Base-by-base conservation (phyloP, 495 filamentous ascomycete species). In the Collariella sp. region DNA sequence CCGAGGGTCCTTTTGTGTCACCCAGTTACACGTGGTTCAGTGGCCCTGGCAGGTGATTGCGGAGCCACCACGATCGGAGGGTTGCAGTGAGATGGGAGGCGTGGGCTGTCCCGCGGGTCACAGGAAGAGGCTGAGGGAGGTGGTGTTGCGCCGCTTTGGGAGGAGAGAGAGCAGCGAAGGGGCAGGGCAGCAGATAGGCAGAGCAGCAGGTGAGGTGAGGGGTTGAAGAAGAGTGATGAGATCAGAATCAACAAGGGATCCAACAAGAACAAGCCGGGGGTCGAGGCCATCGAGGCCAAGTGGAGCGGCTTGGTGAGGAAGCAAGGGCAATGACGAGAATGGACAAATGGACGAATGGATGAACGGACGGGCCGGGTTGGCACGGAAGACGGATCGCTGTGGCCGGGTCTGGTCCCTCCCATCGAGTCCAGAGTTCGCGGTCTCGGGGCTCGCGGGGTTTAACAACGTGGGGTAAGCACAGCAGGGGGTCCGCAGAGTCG, bases 181-280 rank as follows among this genome's bases (percentile, higher is more conserved):
- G 11, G 19, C 22, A 31, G 20, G 2, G 44, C 7, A 15, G 41
- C 16, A n/a, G 45, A 18, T 15, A 40, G 3, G 20, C 10, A 34
- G 34, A 34, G 51, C 20, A 16, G 16, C 18, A 52, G 5, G 39
- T n/a, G n/a, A n/a, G n/a, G n/a, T 31, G 29, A n/a, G 19, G n/a
- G 40, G 26, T 10, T 34, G 36, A 40, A 35, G 36, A 40, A 35
- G 39, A 16, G 46, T 18, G 39, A 42, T 20, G 43, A 48, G 49
- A 52, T 43, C 43, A 46, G 39, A 46, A 39, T 40, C 35, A 22
- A 50, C n/a, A n/a, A n/a, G 26, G 44, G 43, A 23, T 34, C 31
- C 46, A 46, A n/a, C 20, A n/a, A n/a, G n/a, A n/a, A n/a, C n/a
- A n/a, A n/a, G n/a, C 39, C 52, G 23, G 34, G 24, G 51, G 56